Evolutionary conservation across 2,329 filamentous ascomycete species (phyloP), one percentile per base, ranked within the genome.

Genomic region (Colletotrichum zoysiae): DNA sequence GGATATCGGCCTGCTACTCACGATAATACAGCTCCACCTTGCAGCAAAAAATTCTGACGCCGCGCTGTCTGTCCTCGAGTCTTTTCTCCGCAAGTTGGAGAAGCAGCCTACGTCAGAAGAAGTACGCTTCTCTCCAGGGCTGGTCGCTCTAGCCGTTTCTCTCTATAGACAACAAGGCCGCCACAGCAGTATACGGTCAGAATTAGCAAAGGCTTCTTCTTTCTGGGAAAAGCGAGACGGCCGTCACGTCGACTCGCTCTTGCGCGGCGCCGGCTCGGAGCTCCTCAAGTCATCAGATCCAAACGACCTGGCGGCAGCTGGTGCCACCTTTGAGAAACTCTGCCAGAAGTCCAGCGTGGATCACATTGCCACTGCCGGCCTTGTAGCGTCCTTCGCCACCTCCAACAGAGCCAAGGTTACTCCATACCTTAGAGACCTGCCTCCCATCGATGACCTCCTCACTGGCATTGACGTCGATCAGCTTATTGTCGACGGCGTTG

Each of bases 241-340:
- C 7, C 75, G 73, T 20, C 74, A 78, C 2, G 80, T 90, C 0
- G 82, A 86, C n/a, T 88, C 92, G 0, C 88, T 98, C 7, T 86
- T 97, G 62, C 90, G 91, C 70, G 93, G 95, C 66, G 94, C 95
- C 9, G 95, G 93, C n/a, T 87, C 92, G 53, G 91, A 94, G 59
- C 88, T 98, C 12, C 89, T 98, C 59, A 90, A 92, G 75, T 97
- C 94, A 0, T 88, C 91, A 8, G 88, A 91, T 59, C 79, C 86
- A 0, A 87, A 91, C 20, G 93, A 97, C 75, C 84, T 94, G 35
- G 81, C 86, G 18, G 85, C 90, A 0, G 95, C 96, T 0, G 90
- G 90, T 3, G 88, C 92, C n/a, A 91, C 96, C 9, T 98, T 98
- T 81, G 87, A 89, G 63, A 88, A 88, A 59, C 86, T 98, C 16